Conservation (phyloP, 2,329 filamentous ascomycete species). For the Xylariales sp. region DNA sequence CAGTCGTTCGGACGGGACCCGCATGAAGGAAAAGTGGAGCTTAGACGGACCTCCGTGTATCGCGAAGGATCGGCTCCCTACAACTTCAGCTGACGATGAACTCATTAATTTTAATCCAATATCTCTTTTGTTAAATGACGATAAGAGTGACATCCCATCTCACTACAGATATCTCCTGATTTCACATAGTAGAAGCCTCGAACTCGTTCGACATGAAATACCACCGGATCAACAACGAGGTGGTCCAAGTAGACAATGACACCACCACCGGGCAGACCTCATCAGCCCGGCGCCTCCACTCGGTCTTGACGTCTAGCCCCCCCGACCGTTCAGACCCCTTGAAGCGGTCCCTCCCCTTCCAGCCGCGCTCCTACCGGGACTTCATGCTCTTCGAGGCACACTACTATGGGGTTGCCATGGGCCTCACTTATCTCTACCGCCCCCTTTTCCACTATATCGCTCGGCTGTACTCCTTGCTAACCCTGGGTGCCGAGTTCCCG, state of each 20-base stretch:
- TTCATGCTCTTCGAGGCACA: slow-evolving; percentile 25
- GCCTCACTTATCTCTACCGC: slow-evolving; percentile 17
- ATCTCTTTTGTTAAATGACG: too few species aligned
- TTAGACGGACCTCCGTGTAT: too few species aligned
- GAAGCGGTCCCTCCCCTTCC: slow-evolving; percentile 20
- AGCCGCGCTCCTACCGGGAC: slow-evolving; percentile 23
- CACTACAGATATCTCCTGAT: too few species aligned
- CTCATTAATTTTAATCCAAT: too few species aligned
- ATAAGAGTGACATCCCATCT: too few species aligned
- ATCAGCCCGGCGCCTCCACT: slow-evolving; percentile 9
- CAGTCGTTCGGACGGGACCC: too few species aligned
- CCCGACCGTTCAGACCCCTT: slow-evolving; percentile 16
- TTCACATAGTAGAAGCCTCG: too few species aligned
- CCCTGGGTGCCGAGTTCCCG: slow-evolving; percentile 16
- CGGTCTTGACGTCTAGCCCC: slow-evolving; percentile 16
- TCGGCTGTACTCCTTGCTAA: slow-evolving; percentile 12
- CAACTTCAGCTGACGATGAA: too few species aligned
- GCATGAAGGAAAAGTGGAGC: too few species aligned
- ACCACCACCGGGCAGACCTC: background rate
- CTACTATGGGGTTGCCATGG: slow-evolving; percentile 19
- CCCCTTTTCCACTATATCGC: slow-evolving; percentile 11
- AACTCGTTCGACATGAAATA: too few species aligned
- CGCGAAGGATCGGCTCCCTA: too few species aligned
- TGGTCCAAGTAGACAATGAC: slow-evolving; percentile 7
- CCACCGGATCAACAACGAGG: slow-evolving; percentile 14